phyloP scores from a whole-genome alignment of 352 stramenopile genomes.

The Phytophthora litchii region DNA sequence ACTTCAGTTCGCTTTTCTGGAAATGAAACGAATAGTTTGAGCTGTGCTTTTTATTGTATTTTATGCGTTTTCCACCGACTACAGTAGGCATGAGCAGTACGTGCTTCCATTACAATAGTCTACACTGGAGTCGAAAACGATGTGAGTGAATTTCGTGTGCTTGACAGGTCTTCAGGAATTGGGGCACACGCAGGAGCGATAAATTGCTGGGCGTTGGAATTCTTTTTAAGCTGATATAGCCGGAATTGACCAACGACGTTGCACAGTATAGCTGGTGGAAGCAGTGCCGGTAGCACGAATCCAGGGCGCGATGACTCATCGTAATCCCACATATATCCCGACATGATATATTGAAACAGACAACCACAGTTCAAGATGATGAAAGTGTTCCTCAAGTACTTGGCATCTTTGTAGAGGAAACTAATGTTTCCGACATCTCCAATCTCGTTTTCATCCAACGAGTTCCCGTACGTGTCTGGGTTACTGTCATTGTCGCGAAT shows the following conservation, averaged over 20 bases:
- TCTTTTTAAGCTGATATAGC: constrained; percentile 7
- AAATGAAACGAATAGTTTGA: background rate
- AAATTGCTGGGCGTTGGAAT: background rate
- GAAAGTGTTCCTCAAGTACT: background rate
- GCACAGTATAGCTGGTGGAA: constrained; percentile 13
- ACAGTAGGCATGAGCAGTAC: too few species aligned
- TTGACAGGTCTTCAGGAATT: background rate
- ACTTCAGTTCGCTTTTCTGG: background rate
- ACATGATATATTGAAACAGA: constrained; percentile 5
- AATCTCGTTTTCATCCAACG: background rate
- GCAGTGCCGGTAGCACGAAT: constrained; percentile 3
- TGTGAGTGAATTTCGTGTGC: constrained; percentile 2
- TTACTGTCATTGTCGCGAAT: background rate
- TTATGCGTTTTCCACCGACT: too few species aligned
- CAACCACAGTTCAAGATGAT: constrained; percentile 6
- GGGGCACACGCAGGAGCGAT: background rate
- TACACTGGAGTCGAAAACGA: background rate
- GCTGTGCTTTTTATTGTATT: too few species aligned
- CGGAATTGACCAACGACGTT: constrained; percentile 3
- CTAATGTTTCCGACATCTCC: background rate
- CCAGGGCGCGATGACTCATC: constrained; percentile 2
- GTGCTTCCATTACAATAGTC: background rate
- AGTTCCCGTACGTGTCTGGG: background rate
- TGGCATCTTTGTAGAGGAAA: constrained; percentile 3
- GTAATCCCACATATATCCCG: constrained; percentile 13